Conservation (phyloP, 345 rosid genomes). For the Populus deltoides region DNA sequence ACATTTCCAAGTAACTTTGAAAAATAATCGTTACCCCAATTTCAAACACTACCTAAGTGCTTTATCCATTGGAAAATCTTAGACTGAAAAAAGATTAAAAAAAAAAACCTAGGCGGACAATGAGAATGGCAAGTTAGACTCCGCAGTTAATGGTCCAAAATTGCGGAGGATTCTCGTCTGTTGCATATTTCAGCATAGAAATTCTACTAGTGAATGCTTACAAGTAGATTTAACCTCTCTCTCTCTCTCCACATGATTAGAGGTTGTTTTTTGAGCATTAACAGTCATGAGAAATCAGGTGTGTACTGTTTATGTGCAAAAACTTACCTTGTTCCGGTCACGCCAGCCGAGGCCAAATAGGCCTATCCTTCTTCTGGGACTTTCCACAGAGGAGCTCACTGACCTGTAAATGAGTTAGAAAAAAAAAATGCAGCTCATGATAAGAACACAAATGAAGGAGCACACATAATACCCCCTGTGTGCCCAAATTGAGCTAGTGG, state of each 20-base stretch:
- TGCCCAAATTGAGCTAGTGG: background rate
- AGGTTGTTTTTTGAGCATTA: background rate
- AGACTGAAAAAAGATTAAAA: background rate
- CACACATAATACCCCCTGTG: background rate
- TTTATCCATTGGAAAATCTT: conserved; percentile 2
- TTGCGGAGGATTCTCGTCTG: background rate
- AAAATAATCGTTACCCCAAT: too few relatives aligned
- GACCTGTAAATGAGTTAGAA: conserved; percentile 35
- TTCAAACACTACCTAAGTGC: background rate
- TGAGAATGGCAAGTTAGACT: background rate
- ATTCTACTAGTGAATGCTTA: background rate
- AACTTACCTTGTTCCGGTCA: conserved; percentile 73
- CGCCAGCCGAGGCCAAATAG: conserved; percentile 75
- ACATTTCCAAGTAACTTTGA: too few relatives aligned
- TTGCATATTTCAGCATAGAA: background rate
- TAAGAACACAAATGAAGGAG: background rate
- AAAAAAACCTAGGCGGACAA: background rate
- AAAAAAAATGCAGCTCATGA: background rate
- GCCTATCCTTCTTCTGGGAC: conserved; percentile 49
- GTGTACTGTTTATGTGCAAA: background rate
- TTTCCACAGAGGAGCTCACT: conserved; percentile 35
- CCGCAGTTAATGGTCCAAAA: background rate
- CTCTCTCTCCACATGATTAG: background rate
- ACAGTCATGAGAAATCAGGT: background rate
- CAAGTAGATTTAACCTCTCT: background rate